Evolutionary conservation across 2,329 filamentous ascomycete species (phyloP), one percentile per base, ranked within the genome.

Genomic region (Trichoderma polysporum): DNA sequence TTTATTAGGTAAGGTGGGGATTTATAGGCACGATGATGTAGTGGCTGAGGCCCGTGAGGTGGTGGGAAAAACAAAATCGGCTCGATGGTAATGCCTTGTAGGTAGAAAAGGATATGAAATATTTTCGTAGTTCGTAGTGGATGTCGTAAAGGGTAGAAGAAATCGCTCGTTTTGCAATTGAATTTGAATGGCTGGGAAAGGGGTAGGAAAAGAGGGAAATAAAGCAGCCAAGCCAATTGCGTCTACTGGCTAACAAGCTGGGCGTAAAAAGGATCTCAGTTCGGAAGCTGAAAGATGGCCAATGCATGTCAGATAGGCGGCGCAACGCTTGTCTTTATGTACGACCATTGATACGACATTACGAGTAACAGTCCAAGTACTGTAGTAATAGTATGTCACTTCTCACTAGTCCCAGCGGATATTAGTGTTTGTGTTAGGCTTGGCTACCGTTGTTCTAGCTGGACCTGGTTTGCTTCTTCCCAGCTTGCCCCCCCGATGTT

Each of bases 271-370:
- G 13, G 29, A 37, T 33, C 37, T 39, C 50, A 25, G 45, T 33
- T 25, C 29, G 29, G 29, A 22, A 47, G 57, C 33, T 50, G 31
- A 47, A 19, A 25, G 3, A 35, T 10, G 25, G 19, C n/a, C 49
- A 63, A 54, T 54, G 60, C 60, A 63, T 63, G 60, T 54, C 53
- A 53, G 60, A 54, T 33, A n/a, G 27, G 27, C 35, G 49, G 49
- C 60, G 60, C 60, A 33, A n/a, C 49, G 47, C 33, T 31, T 19
- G 25, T 47, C 41, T 41, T 39, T 58, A 58, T 29, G 54, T 41
- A 45, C 13, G 39, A 6, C 9, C 27, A 15, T 22, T 29, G 31
- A 37, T 4, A 31, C n/a, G 33, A 31, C 27, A 15, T 31, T 19
- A 19, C 22, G 2, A 10, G 49, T 29, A 29, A 17, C n/a, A n/a